Conservation (phyloP, 345 rosid species). For the Salix suchowensis region DNA sequence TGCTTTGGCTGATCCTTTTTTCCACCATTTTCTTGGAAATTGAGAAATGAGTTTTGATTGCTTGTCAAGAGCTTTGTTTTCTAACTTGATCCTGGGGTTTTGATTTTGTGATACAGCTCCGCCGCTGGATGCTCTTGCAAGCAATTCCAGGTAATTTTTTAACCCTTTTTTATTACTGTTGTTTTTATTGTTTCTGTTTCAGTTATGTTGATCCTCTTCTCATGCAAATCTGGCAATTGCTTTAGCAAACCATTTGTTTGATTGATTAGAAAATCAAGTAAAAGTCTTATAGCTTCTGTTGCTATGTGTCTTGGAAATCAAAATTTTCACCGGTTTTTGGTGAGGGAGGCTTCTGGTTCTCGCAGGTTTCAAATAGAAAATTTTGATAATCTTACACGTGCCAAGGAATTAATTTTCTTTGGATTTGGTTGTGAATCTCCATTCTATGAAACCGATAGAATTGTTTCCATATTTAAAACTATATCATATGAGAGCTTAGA, state of each 20-base stretch:
- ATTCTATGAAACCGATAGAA: neutral
- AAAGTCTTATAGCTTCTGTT: neutral
- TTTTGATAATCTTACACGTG: neutral
- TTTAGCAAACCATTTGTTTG: neutral
- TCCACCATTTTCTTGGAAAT: neutral
- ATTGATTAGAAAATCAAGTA: neutral
- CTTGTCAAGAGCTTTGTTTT: neutral
- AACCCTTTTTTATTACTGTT: neutral
- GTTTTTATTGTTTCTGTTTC: neutral
- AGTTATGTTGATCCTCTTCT: neutral
- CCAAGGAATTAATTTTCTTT: neutral
- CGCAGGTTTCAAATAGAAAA: neutral
- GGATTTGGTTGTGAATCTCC: neutral
- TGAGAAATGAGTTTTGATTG: neutral
- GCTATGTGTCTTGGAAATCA: neutral
- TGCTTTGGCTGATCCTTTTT: neutral
- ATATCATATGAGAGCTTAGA: neutral
- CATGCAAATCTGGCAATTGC: neutral
- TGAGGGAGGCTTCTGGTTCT: neutral
- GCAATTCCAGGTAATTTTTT: neutral
- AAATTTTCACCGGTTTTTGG: neutral
- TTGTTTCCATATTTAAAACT: neutral
- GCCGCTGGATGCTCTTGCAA: neutral
- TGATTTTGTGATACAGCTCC: neutral
- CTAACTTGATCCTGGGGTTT: neutral